Conservation (phyloP, 805 yeast species). For the Helenozyma rhizophorensis region DNA sequence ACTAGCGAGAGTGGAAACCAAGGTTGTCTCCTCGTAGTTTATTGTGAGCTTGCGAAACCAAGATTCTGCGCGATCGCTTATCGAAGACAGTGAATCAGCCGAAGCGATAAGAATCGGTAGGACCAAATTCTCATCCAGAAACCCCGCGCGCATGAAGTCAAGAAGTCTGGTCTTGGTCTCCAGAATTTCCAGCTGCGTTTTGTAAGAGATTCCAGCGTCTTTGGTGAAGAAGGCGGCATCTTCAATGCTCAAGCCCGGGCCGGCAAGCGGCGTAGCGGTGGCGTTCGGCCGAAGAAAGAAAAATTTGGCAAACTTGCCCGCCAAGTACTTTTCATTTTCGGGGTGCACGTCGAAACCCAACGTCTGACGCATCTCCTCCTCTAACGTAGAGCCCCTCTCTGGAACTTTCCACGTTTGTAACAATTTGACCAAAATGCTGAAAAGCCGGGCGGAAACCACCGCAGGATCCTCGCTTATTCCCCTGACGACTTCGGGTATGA, state of each 20-base stretch:
- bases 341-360: constrained; percentile 32
- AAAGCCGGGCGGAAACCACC: constrained; percentile 51
- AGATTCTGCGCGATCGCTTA: constrained; percentile 53
- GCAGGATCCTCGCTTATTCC: constrained; percentile 39
- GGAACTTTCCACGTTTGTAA: constrained; percentile 47
- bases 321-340: constrained; percentile 43
- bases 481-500: constrained; percentile 46
- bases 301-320: constrained; percentile 48
- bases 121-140: constrained; percentile 32
- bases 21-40: constrained; percentile 46
- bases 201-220: constrained; percentile 62
- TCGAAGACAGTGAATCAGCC: constrained; percentile 51
- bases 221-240: constrained; percentile 63
- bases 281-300: constrained; percentile 49
- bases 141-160: constrained; percentile 40
- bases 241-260: constrained; percentile 59
- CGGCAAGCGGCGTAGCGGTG: constrained; percentile 23
- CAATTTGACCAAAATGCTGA: constrained; percentile 55
- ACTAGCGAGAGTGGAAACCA: constrained; percentile 41
- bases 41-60: constrained; percentile 45
- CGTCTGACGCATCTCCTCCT: constrained; percentile 26
- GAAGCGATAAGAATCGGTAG: constrained; percentile 60
- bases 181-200: constrained; percentile 40
- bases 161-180: constrained; percentile 23
- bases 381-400: constrained; percentile 42